These are phyloP conservation scores for Tricladium varicosporioides DNA, from an alignment of 2,329 filamentous ascomycete species.

Conservation along the genomic window DNA sequence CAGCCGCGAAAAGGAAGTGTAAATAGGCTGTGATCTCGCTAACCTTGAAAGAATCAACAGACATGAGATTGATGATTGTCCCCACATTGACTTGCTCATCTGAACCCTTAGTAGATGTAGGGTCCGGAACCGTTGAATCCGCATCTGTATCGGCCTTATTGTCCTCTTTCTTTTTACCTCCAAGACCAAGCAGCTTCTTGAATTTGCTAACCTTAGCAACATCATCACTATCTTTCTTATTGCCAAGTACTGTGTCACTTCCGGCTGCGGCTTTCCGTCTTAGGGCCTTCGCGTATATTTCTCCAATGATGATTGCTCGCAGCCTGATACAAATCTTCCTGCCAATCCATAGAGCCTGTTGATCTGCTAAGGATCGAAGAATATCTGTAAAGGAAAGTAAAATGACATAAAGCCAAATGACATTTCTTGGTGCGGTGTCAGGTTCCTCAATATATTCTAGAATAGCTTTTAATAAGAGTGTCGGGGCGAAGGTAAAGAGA, in stretches of 20 bases:
- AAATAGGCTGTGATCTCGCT: constrained; percentile 92
- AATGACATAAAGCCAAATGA: constrained; percentile 94
- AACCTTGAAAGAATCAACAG: constrained; percentile 98
- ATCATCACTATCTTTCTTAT: constrained; percentile 43
- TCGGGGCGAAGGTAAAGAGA: constrained; percentile 86
- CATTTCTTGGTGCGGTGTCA: constrained; percentile 71
- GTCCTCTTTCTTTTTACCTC: constrained; percentile 40
- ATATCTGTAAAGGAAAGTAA: constrained; percentile 81
- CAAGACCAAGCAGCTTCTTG: constrained; percentile 56
- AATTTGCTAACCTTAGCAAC: constrained; percentile 42
- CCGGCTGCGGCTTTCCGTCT: constrained; percentile 83
- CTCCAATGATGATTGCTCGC: constrained; percentile 91
- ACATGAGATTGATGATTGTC: constrained; percentile 99
- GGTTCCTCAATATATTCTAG: constrained; percentile 92
- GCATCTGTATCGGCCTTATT: constrained; percentile 37
- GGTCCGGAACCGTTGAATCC: constrained; percentile 4
- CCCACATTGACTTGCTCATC: constrained; percentile 86
- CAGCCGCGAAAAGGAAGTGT: constrained; percentile 91
- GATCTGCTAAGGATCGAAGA: constrained; percentile 78
- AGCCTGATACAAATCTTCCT: constrained; percentile 92
- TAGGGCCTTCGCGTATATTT: constrained; percentile 94
- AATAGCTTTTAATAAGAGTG: constrained; percentile 85
- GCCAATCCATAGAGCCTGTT: constrained; percentile 87
- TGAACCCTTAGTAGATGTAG: constrained; percentile 30
- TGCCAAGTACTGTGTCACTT: constrained; percentile 70